Conservation (phyloP, 2,329 filamentous ascomycete species). For the Tolypocladium cylindrosporum region DNA sequence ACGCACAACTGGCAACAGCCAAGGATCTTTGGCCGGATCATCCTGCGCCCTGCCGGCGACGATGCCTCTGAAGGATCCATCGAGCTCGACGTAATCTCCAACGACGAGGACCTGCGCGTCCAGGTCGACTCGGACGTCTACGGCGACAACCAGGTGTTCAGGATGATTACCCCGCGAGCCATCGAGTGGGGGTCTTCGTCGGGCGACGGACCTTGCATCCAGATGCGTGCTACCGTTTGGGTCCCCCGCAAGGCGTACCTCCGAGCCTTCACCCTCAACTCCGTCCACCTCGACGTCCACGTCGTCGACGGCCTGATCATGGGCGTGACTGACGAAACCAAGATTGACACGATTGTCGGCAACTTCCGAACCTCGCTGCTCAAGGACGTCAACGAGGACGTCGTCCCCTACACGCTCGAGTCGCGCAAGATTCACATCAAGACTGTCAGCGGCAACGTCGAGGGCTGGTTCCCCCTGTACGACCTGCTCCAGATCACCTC, state of each 20-base stretch:
- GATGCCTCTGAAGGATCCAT: conserved; percentile 24
- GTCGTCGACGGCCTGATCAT: conserved; percentile 31
- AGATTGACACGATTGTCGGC: conserved; percentile 27
- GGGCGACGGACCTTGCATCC: conserved; percentile 31
- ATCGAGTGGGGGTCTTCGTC: conserved; percentile 19
- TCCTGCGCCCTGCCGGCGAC: conserved; percentile 28
- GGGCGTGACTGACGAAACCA: conserved; percentile 14
- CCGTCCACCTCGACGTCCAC: conserved; percentile 28
- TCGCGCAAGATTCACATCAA: conserved; percentile 30
- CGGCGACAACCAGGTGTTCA: conserved; percentile 24
- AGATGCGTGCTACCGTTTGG: conserved; percentile 36
- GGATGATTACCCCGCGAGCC: conserved; percentile 26
- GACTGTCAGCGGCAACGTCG: conserved; percentile 33
- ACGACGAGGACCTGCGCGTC: conserved; percentile 30
- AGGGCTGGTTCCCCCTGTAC: conserved; percentile 40
- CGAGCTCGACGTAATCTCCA: conserved; percentile 34
- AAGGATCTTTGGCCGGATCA: conserved; percentile 32
- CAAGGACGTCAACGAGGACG: conserved; percentile 11
- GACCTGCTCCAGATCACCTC: conserved; percentile 35
- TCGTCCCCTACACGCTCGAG: conserved; percentile 28
- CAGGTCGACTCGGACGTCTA: conserved; percentile 23
- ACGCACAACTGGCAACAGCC: conserved; percentile 17
- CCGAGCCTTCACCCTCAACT: conserved; percentile 22
- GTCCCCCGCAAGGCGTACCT: conserved; percentile 31
- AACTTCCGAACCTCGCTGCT: conserved; percentile 20